phyloP scores from a whole-genome alignment of 2,329 filamentous ascomycete genomes.

The Fusarium secorum region DNA sequence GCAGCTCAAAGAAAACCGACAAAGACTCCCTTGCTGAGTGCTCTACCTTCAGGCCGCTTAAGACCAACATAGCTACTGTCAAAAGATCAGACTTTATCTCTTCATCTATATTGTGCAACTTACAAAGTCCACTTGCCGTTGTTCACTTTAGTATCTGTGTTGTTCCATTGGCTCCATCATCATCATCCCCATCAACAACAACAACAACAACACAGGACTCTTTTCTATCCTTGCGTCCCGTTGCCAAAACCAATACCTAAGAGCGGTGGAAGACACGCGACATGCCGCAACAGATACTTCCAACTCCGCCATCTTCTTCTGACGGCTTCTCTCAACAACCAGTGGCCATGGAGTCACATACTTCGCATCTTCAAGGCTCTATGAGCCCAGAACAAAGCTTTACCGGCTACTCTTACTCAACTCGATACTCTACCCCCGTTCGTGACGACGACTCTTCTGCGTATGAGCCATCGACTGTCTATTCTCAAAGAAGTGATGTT shows the following conservation, averaged over 20 bases:
- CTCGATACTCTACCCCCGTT: slow-evolving; percentile 32
- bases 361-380: slow-evolving; percentile 21
- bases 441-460: slow-evolving; percentile 28
- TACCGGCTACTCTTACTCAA: slow-evolving; percentile 9
- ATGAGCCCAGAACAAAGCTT: slow-evolving; percentile 15
- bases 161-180: slow-evolving; percentile 1
- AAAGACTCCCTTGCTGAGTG: slow-evolving; percentile 29
- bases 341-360: slow-evolving; percentile 15
- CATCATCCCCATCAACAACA: neutral
- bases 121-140: slow-evolving; percentile 4
- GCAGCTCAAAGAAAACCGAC: slow-evolving; percentile 40
- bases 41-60: slow-evolving; percentile 25
- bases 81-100: slow-evolving; percentile 26
- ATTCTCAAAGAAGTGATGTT: slow-evolving; percentile 25
- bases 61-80: slow-evolving; percentile 35
- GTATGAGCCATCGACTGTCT: slow-evolving; percentile 29
- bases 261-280: slow-evolving; percentile 12
- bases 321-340: slow-evolving; percentile 28
- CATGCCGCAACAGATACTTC: slow-evolving; percentile 52
- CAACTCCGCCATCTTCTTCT: slow-evolving; percentile 56
- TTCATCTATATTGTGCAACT: slow-evolving; percentile 20
- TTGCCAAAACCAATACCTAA: neutral
- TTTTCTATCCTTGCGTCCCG: neutral
- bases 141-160: neutral
- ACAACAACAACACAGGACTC: neutral